phyloP scores from a whole-genome alignment of 164 flowering plant species.

The Akebia trifoliata region DNA sequence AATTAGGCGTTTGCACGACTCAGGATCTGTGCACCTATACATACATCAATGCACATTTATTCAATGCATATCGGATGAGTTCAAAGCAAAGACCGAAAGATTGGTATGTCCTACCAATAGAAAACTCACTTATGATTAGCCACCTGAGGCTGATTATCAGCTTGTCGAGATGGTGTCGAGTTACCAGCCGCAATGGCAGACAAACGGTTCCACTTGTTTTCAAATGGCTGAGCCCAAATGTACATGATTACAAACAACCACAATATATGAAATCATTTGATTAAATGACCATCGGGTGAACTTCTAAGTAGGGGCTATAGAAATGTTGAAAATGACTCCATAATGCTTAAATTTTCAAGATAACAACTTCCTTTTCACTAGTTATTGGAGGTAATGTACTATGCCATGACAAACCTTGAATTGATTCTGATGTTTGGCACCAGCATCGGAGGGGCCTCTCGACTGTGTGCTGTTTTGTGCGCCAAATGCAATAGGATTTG shows the following conservation, averaged over 20 bases:
- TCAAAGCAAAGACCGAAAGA: background rate
- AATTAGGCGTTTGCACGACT: constrained; percentile 59
- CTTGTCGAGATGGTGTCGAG: constrained; percentile 31
- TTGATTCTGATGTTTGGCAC: constrained; percentile 35
- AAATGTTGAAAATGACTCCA: background rate
- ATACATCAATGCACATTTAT: constrained; percentile 13
- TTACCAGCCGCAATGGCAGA: constrained; percentile 25
- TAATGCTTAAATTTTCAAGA: background rate
- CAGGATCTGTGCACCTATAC: constrained; percentile 73
- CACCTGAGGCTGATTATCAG: constrained; percentile 38
- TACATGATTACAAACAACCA: constrained; percentile 4
- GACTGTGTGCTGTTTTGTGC: constrained; percentile 39
- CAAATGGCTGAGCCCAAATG: constrained; percentile 50
- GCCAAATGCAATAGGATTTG: constrained; percentile 88
- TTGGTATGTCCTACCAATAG: background rate
- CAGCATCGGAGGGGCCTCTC: constrained; percentile 31
- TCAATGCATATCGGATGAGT: background rate
- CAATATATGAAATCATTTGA: background rate
- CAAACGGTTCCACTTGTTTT: constrained; percentile 73
- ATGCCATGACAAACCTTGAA: constrained; percentile 31
- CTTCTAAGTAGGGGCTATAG: background rate
- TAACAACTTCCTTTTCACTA: background rate
- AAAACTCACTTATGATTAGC: constrained; percentile 53
- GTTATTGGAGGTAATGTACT: background rate
- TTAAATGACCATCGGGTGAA: background rate